Conservation (phyloP, 2,329 filamentous ascomycete species). For the Neonectria ditissima region DNA sequence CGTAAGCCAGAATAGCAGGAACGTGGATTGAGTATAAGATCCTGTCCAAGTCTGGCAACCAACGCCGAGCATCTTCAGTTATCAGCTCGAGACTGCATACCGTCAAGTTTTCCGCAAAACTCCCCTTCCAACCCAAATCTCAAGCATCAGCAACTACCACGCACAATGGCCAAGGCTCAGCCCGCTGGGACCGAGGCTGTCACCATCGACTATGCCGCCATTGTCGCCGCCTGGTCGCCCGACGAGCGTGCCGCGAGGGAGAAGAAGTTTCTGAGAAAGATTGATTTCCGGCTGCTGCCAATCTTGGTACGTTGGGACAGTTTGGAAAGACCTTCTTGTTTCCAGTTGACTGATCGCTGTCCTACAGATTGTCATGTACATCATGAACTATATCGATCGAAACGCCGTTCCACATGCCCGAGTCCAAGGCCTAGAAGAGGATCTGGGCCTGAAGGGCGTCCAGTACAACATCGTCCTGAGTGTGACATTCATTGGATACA, state of each 20-base stretch:
- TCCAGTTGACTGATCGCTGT: neutral
- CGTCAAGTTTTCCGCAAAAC: neutral
- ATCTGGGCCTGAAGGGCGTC: slow-evolving; percentile 53
- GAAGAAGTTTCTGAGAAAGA: slow-evolving; percentile 28
- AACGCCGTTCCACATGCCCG: slow-evolving; percentile 51
- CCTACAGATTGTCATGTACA: slow-evolving; percentile 55
- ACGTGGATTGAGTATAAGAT: slow-evolving; percentile 22
- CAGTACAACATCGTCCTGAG: slow-evolving; percentile 54
- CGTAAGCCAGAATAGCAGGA: neutral
- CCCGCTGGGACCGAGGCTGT: slow-evolving; percentile 6
- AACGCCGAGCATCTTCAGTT: neutral
- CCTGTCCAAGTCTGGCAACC: slow-evolving; percentile 1
- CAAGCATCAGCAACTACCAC: neutral
- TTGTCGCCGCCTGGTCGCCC: slow-evolving; percentile 34
- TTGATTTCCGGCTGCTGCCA: slow-evolving; percentile 28
- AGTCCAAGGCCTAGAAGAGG: slow-evolving; percentile 58
- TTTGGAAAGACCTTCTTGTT: no score
- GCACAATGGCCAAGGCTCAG: slow-evolving; percentile 18
- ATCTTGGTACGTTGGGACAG: slow-evolving; percentile 10
- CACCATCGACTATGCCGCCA: slow-evolving; percentile 31
- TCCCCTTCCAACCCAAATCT: neutral
- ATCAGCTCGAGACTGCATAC: neutral
- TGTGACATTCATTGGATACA: slow-evolving; percentile 52
- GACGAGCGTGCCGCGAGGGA: slow-evolving; percentile 26
- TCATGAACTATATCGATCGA: slow-evolving; percentile 69